Conservation (phyloP, 768 basidiomycete genomes). For the Lactarius trivialis region DNA sequence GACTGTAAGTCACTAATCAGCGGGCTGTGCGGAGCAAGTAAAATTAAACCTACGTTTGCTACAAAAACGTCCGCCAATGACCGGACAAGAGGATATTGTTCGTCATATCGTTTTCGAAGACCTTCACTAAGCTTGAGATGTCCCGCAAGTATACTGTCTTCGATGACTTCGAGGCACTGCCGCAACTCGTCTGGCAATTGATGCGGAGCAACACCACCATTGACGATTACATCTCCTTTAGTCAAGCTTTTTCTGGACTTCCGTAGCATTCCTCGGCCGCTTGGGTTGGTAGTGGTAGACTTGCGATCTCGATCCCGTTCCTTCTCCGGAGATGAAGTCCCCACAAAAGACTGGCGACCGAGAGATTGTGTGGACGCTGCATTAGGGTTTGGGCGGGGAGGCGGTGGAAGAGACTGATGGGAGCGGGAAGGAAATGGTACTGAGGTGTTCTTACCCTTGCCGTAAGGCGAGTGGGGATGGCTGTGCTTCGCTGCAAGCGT, state of each 20-base stretch:
- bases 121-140: slow-evolving; percentile 82
- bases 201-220: slow-evolving; percentile 58
- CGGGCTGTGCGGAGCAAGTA: slow-evolving; percentile 7
- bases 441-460: slow-evolving; percentile 39
- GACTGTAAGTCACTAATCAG: slow-evolving; percentile 46
- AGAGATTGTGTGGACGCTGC: slow-evolving; percentile 68
- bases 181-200: slow-evolving; percentile 84
- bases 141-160: slow-evolving; percentile 81
- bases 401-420: slow-evolving; percentile 69
- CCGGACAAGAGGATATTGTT: slow-evolving; percentile 91
- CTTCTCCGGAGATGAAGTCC: slow-evolving; percentile 36
- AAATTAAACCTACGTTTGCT: slow-evolving; percentile 57
- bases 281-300: slow-evolving; percentile 35
- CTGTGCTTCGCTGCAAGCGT: slow-evolving; percentile 44
- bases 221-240: slow-evolving; percentile 34
- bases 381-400: slow-evolving; percentile 46
- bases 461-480: slow-evolving; percentile 77
- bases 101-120: slow-evolving; percentile 85
- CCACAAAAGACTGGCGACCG: slow-evolving; percentile 56
- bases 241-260: slow-evolving; percentile 65
- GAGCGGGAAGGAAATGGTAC: slow-evolving; percentile 78
- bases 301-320: slow-evolving; percentile 32
- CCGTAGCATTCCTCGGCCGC: slow-evolving; percentile 45
- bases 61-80: slow-evolving; percentile 96
- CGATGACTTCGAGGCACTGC: slow-evolving; percentile 79